These are phyloP conservation scores for Endoconidiophora polonica DNA, from an alignment of 2,329 filamentous ascomycete species.

Conservation along the genomic window DNA sequence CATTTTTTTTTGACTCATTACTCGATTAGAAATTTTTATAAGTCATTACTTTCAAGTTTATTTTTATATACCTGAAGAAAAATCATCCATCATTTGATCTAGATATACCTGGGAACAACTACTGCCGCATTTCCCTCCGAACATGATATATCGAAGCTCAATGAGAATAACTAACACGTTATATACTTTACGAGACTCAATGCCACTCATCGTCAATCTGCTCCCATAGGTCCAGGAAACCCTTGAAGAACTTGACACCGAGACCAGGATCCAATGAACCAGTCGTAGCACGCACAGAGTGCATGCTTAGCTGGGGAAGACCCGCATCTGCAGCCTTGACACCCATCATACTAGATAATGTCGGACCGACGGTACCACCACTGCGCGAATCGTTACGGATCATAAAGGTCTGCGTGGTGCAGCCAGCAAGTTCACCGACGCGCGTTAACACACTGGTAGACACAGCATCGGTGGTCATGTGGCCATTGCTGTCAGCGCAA, in stretches of 20 bases:
- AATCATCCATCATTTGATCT: background rate
- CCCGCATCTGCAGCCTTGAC: conserved; percentile 75
- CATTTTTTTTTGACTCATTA: no score
- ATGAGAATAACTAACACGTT: background rate
- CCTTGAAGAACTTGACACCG: conserved; percentile 76
- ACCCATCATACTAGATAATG: conserved; percentile 65
- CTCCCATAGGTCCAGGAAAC: conserved; percentile 76
- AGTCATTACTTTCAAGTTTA: background rate
- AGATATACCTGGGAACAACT: background rate
- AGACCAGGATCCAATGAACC: conserved; percentile 73
- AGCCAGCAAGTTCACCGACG: conserved; percentile 56
- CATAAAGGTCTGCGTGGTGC: conserved; percentile 72
- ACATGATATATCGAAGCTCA: background rate
- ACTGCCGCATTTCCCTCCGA: background rate
- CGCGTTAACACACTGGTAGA: conserved; percentile 66
- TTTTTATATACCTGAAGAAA: background rate
- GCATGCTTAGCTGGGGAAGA: conserved; percentile 86
- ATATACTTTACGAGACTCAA: conserved; percentile 13
- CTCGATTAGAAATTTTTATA: background rate
- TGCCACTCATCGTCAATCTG: conserved; percentile 67
- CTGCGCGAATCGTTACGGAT: conserved; percentile 82
- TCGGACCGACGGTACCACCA: conserved; percentile 90
- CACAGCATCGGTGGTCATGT: conserved; percentile 89
- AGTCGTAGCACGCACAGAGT: conserved; percentile 77
- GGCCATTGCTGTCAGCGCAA: conserved; percentile 70